Percentiles rank a stretch among this genome's conserved stretches.
Conservation (phyloP, 345 rosid species). For the Hirschfeldia incana region DNA sequence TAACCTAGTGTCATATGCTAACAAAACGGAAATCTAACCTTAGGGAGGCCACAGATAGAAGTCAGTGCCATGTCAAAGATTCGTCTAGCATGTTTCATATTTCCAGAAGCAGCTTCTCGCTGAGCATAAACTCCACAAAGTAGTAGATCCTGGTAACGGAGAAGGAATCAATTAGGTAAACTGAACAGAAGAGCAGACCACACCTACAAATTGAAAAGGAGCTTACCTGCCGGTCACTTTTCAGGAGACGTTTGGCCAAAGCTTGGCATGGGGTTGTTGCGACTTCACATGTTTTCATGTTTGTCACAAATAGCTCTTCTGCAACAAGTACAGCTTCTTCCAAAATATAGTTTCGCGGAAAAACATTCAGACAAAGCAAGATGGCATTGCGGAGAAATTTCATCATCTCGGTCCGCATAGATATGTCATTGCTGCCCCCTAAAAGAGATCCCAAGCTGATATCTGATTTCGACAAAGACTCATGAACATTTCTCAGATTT, state of each 20-base stretch:
- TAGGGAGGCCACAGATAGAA: constrained; percentile 71
- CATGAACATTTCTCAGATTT: constrained; percentile 53
- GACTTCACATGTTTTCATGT: constrained; percentile 55
- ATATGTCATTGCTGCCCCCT: constrained; percentile 47
- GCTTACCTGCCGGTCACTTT: constrained; percentile 87
- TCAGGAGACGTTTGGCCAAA: constrained; percentile 85
- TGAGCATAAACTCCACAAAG: constrained; percentile 96
- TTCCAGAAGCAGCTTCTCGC: constrained; percentile 83
- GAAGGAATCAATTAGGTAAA: constrained; percentile 5
- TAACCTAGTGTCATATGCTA: not conserved
- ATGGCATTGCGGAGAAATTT: constrained; percentile 80
- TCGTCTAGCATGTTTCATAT: constrained; percentile 83
- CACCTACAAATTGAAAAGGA: constrained; percentile 22
- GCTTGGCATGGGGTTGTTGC: constrained; percentile 69
- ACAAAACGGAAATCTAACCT: constrained; percentile 45
- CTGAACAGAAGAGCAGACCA: constrained; percentile 13
- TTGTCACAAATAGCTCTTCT: constrained; percentile 70
- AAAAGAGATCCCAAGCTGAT: constrained; percentile 50
- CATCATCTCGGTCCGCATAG: constrained; percentile 62
- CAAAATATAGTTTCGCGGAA: constrained; percentile 75
- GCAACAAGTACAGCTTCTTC: constrained; percentile 91
- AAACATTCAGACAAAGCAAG: constrained; percentile 69
- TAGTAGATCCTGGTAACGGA: constrained; percentile 64
- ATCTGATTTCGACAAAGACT: constrained; percentile 38
- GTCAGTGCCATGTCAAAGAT: constrained; percentile 92